These are phyloP conservation scores for Candida hispaniensis DNA, from an alignment of 805 yeast species.

Conservation along the genomic window DNA sequence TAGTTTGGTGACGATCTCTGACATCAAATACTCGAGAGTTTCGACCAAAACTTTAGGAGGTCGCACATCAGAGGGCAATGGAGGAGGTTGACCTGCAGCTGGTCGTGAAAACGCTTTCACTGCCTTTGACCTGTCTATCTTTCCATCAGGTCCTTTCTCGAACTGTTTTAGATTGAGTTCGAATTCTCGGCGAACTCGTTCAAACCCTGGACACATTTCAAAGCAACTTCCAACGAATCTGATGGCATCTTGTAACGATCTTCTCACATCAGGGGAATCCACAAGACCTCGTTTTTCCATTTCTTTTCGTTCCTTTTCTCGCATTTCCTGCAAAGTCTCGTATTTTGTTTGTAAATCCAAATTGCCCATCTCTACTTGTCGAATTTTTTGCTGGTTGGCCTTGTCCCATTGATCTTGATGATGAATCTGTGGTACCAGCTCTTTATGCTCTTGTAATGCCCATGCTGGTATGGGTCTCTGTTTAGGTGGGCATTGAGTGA, in stretches of 20 bases:
- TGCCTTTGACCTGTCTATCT: conserved; percentile 50
- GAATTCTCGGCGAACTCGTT: conserved; percentile 73
- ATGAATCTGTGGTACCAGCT: too few relatives aligned
- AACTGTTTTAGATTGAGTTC: conserved; percentile 76
- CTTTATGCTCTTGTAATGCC: too few relatives aligned
- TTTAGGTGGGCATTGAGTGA: too few relatives aligned
- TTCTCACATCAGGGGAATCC: conserved; percentile 74
- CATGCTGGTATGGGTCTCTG: too few relatives aligned
- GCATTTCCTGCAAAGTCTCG: conserved; percentile 43
- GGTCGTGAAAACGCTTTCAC: conserved; percentile 92
- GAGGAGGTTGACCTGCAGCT: conserved; percentile 97
- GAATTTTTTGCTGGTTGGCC: conserved; percentile 56
- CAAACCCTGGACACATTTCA: conserved; percentile 94
- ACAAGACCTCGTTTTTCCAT: conserved; percentile 79
- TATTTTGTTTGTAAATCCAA: conserved; percentile 1
- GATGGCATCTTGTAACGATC: conserved; percentile 81
- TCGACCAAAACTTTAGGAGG: conserved; percentile 67
- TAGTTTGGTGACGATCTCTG: conserved; percentile 47
- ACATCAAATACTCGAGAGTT: conserved; percentile 63
- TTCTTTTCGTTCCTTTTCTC: conserved; percentile 60
- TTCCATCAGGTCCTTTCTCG: conserved; percentile 60
- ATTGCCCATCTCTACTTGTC: conserved; percentile 33
- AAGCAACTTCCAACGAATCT: conserved; percentile 75
- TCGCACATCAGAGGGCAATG: conserved; percentile 92
- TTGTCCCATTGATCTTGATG: conserved; percentile 64